A percentile compares a stretch with the other conserved stretches of the same genome.
Conservation (phyloP, 805 yeast species). For the Kurtzmaniella cleridarum region DNA sequence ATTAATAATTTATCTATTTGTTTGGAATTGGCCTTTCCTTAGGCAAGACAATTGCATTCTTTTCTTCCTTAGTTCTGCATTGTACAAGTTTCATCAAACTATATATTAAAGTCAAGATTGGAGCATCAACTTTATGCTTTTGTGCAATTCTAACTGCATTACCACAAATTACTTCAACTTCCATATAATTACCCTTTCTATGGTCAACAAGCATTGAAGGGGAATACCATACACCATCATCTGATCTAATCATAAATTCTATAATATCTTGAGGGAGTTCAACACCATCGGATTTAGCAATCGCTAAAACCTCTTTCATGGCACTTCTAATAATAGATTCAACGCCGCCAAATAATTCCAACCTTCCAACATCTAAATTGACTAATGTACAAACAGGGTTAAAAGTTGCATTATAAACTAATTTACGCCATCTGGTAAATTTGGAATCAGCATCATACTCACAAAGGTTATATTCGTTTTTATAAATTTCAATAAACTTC, state of each 20-base stretch:
- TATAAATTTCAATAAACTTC: conserved; percentile 2
- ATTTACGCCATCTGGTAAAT: conserved; percentile 23
- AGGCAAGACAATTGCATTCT: conserved; percentile 14
- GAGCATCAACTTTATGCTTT: conserved; percentile 13
- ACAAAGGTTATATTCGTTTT: conserved; percentile 3
- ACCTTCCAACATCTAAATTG: conserved; percentile 21
- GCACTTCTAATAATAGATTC: conserved; percentile 13
- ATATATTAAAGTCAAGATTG: conserved; percentile 18
- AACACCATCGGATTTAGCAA: conserved; percentile 21
- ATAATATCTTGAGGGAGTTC: conserved; percentile 13
- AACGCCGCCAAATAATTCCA: conserved; percentile 16
- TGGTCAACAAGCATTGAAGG: conserved; percentile 23
- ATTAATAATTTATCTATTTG: neutral
- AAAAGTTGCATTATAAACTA: conserved; percentile 20
- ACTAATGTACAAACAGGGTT: conserved; percentile 23
- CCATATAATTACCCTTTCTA: conserved; percentile 16
- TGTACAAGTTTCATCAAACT: conserved; percentile 17
- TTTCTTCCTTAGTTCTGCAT: conserved; percentile 13
- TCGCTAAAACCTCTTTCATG: conserved; percentile 17
- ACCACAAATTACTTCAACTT: conserved; percentile 18
- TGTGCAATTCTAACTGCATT: conserved; percentile 17
- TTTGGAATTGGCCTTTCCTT: conserved; percentile 12
- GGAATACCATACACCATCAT: conserved; percentile 15
- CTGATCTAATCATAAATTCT: conserved; percentile 16
- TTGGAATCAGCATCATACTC: conserved; percentile 40